Evolutionary conservation across 176 grass and related monocot species (phyloP).

Genomic region (Oropetium thomaeum): DNA sequence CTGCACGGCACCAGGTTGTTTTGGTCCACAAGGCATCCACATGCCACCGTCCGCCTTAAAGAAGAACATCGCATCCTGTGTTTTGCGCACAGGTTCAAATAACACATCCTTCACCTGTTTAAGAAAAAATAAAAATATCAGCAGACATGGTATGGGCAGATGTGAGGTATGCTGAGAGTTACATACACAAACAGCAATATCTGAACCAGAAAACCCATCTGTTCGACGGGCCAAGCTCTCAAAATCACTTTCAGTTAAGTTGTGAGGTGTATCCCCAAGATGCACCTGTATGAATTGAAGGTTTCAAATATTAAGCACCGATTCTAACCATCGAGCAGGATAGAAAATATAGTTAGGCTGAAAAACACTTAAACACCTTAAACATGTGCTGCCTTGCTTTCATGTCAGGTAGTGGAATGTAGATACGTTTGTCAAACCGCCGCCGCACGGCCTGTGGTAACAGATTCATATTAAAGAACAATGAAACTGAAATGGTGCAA

Average conservation of each 20-base stretch:
- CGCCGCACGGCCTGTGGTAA: constrained; percentile 77
- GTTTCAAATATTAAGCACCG: constrained; percentile 35
- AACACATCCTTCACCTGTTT: constrained; percentile 92
- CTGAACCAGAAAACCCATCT: constrained; percentile 94
- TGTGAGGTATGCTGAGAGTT: neutral
- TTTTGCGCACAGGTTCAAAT: constrained; percentile 92
- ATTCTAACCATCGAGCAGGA: neutral
- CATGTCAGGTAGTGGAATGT: constrained; percentile 92
- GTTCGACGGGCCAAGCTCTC: constrained; percentile 74
- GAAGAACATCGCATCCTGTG: constrained; percentile 98
- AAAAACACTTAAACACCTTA: constrained; percentile 55
- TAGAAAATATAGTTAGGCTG: neutral
- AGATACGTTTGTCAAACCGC: constrained; percentile 96
- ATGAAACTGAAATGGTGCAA: neutral
- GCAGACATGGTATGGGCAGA: neutral
- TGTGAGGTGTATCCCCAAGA: constrained; percentile 92
- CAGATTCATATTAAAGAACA: constrained; percentile 13
- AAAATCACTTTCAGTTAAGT: constrained; percentile 83
- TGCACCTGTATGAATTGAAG: constrained; percentile 62
- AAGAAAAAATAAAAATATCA: neutral
- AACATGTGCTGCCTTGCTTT: constrained; percentile 99
- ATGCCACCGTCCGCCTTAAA: constrained; percentile 51
- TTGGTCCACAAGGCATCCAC: constrained; percentile 92
- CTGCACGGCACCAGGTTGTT: constrained; percentile 67
- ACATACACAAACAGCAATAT: constrained; percentile 94